phyloP scores from a whole-genome alignment of 2,329 filamentous ascomycete species.

The Colletotrichum falcatum region DNA sequence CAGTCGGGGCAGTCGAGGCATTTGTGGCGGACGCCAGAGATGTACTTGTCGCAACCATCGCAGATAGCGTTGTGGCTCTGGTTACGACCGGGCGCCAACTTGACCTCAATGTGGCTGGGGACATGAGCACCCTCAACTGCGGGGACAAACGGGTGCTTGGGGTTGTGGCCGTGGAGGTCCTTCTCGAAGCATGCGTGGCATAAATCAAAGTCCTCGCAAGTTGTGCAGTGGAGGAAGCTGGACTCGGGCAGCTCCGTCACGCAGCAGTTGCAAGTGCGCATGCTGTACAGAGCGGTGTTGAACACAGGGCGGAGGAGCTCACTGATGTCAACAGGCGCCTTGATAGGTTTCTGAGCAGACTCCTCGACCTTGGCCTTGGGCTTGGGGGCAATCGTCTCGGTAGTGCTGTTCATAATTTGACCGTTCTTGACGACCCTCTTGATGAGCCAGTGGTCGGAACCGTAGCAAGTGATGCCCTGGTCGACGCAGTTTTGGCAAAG shows the following conservation, averaged over 20 bases:
- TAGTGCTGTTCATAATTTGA: conserved; percentile 84
- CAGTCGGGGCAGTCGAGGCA: conserved; percentile 97
- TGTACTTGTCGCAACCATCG: conserved; percentile 91
- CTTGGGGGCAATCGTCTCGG: conserved; percentile 81
- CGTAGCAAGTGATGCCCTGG: conserved; percentile 80
- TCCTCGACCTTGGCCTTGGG: conserved; percentile 51
- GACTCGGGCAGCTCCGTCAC: conserved; percentile 77
- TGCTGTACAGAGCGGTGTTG: conserved; percentile 45
- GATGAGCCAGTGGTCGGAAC: conserved; percentile 90
- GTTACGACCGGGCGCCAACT: conserved; percentile 84
- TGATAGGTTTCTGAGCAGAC: conserved; percentile 40
- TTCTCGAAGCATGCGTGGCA: conserved; percentile 84
- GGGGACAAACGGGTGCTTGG: conserved; percentile 82
- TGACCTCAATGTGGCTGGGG: conserved; percentile 70
- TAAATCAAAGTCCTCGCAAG: conserved; percentile 92
- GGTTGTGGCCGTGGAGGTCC: conserved; percentile 89
- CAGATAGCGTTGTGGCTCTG: conserved; percentile 89
- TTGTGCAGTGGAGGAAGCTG: conserved; percentile 85
- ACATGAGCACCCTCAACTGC: conserved; percentile 73
- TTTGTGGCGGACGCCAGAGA: conserved; percentile 93
- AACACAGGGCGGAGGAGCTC: conserved; percentile 32
- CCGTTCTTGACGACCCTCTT: conserved; percentile 87
- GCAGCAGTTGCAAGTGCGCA: conserved; percentile 78
- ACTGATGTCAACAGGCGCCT: conserved; percentile 37
- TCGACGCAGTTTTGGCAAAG: conserved; percentile 86